Evolutionary conservation across 495 filamentous ascomycete genomes (phyloP), one percentile per base, ranked within the genome.

Genomic region (Terfezia claveryi): DNA sequence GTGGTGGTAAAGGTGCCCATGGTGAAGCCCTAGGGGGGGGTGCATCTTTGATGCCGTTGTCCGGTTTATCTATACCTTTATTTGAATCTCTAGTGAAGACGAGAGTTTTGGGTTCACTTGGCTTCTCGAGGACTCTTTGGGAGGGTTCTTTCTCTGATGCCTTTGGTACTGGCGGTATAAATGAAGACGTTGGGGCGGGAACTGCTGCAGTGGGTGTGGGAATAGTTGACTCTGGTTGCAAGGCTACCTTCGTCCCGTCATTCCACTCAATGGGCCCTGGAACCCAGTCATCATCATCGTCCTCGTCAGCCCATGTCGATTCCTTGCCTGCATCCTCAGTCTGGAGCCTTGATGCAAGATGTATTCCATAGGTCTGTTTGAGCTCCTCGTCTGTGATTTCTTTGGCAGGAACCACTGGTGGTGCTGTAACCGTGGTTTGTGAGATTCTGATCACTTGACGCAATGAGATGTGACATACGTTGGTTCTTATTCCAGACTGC

Each of bases 221-320:
- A 14, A 64, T 54, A 50, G 59, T 58, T 17, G 62, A 61, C 1
- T 58, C 61, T 37, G 65, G 61, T 1, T 56, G 72, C 66, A 50
- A 74, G 64, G 68, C 54, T 11, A 87, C 85, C 70, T 96, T 95
- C 12, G 88, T 96, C 37, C 88, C 89, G 67, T 99, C 91, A 59
- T 82, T 87, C 91, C 91, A 99, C 59, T 93, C 86, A 57, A 96
- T 93, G 8, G 83, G 81, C 58, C 96, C 88, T 0, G 91, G 92
- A 3, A 83, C 87, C 91, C 91, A 99, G 65, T 96, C 88, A 55
- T 96, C 91, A 65, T 95, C 87, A 59, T 99, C 91, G 56, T 99
- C 91, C 56, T 96, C 91, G 56, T 99, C 91, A 16, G 92, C 91
- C 91, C 91, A 99, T 65, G 87, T 89, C 14, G 87, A 79, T 53